phyloP scores from a whole-genome alignment of 768 basidiomycete species.

The Paxillus ammoniavirescens region DNA sequence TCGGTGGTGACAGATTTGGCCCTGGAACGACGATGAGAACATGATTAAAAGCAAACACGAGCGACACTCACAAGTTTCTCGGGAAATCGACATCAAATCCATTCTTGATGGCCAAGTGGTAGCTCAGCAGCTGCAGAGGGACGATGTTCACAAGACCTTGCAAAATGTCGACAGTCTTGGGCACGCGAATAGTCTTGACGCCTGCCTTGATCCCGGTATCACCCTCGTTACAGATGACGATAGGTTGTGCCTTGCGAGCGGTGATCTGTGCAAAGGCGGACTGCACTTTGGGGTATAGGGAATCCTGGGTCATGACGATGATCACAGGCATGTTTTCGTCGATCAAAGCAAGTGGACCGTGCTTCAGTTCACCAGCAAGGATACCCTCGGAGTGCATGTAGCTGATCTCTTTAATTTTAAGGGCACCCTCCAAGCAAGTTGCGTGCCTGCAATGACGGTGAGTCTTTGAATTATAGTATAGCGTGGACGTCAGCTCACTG shows the following conservation, averaged over 20 bases:
- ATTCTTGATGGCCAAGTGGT: constrained; percentile 93
- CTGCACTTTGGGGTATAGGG: constrained; percentile 97
- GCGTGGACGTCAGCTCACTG: constrained; percentile 55
- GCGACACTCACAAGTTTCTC: constrained; percentile 74
- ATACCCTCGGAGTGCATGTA: constrained; percentile 73
- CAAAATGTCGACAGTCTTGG: constrained; percentile 89
- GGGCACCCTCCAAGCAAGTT: constrained; percentile 95
- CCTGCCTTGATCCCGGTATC: constrained; percentile 75
- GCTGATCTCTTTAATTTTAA: constrained; percentile 99
- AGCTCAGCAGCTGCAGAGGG: constrained; percentile 92
- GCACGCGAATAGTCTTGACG: constrained; percentile 90
- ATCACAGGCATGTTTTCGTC: constrained; percentile 99
- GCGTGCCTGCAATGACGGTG: constrained; percentile 57
- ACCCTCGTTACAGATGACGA: constrained; percentile 93
- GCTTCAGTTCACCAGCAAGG: constrained; percentile 97
- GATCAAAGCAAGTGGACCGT: constrained; percentile 95
- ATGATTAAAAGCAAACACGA: constrained; percentile 2
- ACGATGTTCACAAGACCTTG: constrained; percentile 97
- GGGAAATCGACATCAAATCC: constrained; percentile 99
- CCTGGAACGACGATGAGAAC: constrained; percentile 35
- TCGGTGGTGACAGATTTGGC: constrained; percentile 78
- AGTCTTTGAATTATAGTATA: background rate
- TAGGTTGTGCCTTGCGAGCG: constrained; percentile 92
- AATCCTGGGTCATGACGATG: constrained; percentile 99
- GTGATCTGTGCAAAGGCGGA: constrained; percentile 96